These are phyloP conservation scores for Ceratobasidium sp. DNA, from an alignment of 1,284 basidiomycete genomes.

Conservation along the genomic window DNA sequence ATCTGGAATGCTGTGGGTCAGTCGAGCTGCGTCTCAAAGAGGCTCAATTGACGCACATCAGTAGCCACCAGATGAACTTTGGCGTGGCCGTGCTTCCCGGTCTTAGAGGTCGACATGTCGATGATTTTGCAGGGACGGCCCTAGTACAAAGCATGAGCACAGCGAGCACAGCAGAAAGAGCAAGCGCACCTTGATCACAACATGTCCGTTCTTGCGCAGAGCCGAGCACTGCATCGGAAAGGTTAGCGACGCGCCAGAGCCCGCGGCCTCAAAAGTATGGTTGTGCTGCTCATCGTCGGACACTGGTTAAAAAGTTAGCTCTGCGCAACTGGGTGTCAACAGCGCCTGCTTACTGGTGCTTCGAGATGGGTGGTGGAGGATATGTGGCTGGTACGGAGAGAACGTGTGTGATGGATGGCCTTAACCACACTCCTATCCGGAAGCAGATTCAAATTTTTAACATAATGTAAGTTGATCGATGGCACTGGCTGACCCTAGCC, in stretches of 20 bases:
- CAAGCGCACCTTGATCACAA: slow-evolving; percentile 83
- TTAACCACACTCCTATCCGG: not conserved
- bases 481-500: not conserved
- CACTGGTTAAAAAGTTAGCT: slow-evolving; percentile 58
- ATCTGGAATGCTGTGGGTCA: slow-evolving; percentile 65
- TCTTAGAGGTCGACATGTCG: slow-evolving; percentile 99
- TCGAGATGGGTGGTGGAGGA: not conserved
- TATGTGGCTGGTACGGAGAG: not conserved
- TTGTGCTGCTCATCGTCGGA: slow-evolving; percentile 92
- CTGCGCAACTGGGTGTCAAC: no score
- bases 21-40: not conserved
- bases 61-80: slow-evolving; percentile 98
- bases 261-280: slow-evolving; percentile 86
- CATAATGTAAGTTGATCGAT: slow-evolving; percentile 5
- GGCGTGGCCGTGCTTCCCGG: slow-evolving; percentile 99
- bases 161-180: slow-evolving; percentile 55
- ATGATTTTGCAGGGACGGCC: slow-evolving; percentile 99
- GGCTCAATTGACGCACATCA: slow-evolving; percentile 74
- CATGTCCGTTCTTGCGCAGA: slow-evolving; percentile 90
- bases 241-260: slow-evolving; percentile 86
- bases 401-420: not conserved
- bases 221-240: slow-evolving; percentile 98
- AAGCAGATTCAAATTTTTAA: slow-evolving; percentile 40
- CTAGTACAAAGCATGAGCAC: slow-evolving; percentile 50
- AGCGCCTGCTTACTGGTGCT: not conserved